Evolutionary conservation across 148 eudicot genomes (phyloP), one percentile per base, ranked within the genome.

Genomic region (Dianthus caryophyllus): DNA sequence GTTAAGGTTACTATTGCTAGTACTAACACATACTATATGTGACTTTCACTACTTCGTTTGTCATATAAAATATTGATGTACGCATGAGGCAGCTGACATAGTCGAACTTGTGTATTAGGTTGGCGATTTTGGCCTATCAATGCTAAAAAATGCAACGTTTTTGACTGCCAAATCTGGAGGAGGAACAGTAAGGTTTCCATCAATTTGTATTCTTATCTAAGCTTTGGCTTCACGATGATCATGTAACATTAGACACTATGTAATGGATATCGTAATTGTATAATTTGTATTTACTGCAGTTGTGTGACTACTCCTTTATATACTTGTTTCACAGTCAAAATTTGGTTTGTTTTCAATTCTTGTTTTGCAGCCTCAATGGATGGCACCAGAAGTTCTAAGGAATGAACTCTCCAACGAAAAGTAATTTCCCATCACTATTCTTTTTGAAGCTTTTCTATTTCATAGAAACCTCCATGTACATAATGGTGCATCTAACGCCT

Each of bases 371-470:
- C 92, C 97, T 73, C 97, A 88, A 61, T 91, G 97, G 97, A 88
- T 86, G 96, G 97, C 97, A 31, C 97, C 96, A 68, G 96, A 91
- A 86, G 86, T 91, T 55, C 87, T 91, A 58, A 81, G 90, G 63
- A 91, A 80, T 73, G 97, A 91, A 62, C 88, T 80, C 43, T 91
- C 88, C 46, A 82, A 87, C 60, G 79, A 76, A 66, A 76, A 76
- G 79, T 76, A 71, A 75, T 36, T 38, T 60, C 38, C 25, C 25
- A 20, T 64, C 21, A 12, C 9, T 17, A n/a, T 1, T 20, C n/a
- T 9, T 25, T 27, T 20, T 31, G 29, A 44, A 59, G 27, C 29
- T 69, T 47, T 18, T 9, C 12, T 39, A 31, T 59, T 68, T 41
- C n/a, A 17, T 2, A 38, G 17, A n/a, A 31, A 29, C 33, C 13